phyloP scores from a whole-genome alignment of 176 grass and related monocot genomes.

The Metroxylon sagu region DNA sequence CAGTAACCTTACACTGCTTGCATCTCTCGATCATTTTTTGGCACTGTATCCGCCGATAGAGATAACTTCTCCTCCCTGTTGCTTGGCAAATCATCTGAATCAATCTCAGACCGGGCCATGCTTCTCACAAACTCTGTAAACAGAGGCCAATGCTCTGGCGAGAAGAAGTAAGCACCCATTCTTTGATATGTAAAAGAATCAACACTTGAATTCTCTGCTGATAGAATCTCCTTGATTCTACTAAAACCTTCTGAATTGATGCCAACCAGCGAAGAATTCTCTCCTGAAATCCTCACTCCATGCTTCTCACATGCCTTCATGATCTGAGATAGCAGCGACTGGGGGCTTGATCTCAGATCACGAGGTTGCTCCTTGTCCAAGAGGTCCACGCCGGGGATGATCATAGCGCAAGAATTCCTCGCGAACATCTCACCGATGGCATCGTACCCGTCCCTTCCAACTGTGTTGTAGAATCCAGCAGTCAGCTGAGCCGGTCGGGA shows the following conservation, averaged over 20 bases:
- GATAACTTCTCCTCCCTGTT: conserved; percentile 11
- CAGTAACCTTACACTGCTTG: conserved; percentile 16
- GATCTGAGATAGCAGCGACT: conserved; percentile 53
- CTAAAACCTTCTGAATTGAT: conserved; percentile 18
- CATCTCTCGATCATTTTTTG: conserved; percentile 15
- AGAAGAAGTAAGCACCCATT: conserved; percentile 77
- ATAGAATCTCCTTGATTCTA: conserved; percentile 22
- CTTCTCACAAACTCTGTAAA: conserved; percentile 61
- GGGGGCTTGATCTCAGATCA: conserved; percentile 34
- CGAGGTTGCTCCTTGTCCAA: conserved; percentile 42
- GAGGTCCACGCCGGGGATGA: conserved; percentile 65
- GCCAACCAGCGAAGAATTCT: conserved; percentile 56
- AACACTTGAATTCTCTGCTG: background rate
- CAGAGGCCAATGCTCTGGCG: conserved; percentile 74
- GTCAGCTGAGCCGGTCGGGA: conserved; percentile 61
- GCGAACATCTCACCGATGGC: conserved; percentile 60
- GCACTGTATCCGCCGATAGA: background rate
- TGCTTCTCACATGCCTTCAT: conserved; percentile 44
- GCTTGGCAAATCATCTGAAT: conserved; percentile 40
- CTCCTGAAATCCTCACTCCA: conserved; percentile 41
- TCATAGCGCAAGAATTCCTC: conserved; percentile 40
- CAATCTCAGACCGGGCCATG: conserved; percentile 41
- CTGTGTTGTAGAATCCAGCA: conserved; percentile 63
- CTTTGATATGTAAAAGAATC: conserved; percentile 54
- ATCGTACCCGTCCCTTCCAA: conserved; percentile 50